Conservation (phyloP, 2,329 filamentous ascomycete species). For the Penicillium thymicola region DNA sequence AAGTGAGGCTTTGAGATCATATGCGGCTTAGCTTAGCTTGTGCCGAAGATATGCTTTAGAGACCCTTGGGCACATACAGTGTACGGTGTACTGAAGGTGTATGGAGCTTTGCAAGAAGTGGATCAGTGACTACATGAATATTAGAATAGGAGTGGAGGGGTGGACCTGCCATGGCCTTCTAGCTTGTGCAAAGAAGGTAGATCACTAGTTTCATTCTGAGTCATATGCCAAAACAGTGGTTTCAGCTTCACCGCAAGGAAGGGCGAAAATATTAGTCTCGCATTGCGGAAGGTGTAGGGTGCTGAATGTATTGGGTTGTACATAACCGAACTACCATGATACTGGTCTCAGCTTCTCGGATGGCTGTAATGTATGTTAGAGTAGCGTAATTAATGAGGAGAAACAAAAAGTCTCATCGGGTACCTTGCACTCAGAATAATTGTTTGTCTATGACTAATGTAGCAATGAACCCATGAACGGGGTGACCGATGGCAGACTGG, state of each 20-base stretch:
- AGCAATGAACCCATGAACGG: neutral
- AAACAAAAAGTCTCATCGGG: neutral
- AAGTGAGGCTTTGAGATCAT: constrained; percentile 12
- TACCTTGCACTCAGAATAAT: neutral
- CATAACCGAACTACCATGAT: neutral
- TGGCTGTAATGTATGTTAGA: neutral
- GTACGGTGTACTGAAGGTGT: neutral
- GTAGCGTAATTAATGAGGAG: neutral
- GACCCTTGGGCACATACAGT: constrained; percentile 6
- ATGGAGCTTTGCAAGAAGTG: neutral
- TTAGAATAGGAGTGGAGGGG: constrained; percentile 1
- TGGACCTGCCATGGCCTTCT: constrained; percentile 8
- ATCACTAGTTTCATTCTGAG: constrained; percentile 8
- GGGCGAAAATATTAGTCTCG: neutral
- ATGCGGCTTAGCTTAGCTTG: constrained; percentile 3
- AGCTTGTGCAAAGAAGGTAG: constrained; percentile 6
- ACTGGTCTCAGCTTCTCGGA: neutral
- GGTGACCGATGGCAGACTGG: constrained; percentile 2
- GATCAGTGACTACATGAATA: neutral
- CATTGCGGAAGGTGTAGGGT: neutral
- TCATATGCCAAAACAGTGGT: neutral
- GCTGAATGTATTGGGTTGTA: too few relatives aligned
- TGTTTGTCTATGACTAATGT: constrained; percentile 1
- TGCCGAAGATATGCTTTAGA: neutral
- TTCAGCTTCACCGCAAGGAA: constrained; percentile 7